A percentile compares a stretch with the other conserved stretches of the same genome.
phyloP scores from a whole-genome alignment of 2,329 filamentous ascomycete species.

The Camptophora hylomeconis region DNA sequence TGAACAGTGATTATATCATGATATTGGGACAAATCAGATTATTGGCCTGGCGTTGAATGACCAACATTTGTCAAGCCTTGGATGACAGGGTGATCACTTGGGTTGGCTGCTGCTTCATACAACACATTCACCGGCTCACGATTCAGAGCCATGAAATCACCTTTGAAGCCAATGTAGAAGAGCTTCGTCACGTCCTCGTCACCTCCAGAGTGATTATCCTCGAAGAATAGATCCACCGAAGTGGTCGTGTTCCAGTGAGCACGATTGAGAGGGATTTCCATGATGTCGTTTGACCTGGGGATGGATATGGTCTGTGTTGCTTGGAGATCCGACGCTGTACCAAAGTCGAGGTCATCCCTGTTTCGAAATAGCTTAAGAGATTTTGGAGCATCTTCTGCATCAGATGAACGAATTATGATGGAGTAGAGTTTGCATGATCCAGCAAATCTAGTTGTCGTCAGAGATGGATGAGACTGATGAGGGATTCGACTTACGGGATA shows the following conservation, averaged over 20 bases:
- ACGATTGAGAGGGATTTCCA: constrained; percentile 80
- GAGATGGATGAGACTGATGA: constrained; percentile 1
- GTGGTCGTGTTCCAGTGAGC: constrained; percentile 80
- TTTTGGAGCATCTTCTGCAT: constrained; percentile 56
- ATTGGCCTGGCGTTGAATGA: constrained; percentile 30
- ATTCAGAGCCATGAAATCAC: constrained; percentile 80
- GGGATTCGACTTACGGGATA: constrained; percentile 54
- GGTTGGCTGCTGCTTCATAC: constrained; percentile 90
- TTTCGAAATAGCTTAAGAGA: constrained; percentile 85
- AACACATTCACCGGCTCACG: constrained; percentile 72
- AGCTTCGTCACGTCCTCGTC: constrained; percentile 70
- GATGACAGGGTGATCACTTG: constrained; percentile 58
- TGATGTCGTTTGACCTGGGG: constrained; percentile 46
- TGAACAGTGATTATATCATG: constrained; percentile 8
- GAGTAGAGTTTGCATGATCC: constrained; percentile 88
- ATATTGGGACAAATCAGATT: constrained; percentile 6
- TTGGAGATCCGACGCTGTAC: constrained; percentile 52
- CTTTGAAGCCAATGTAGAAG: constrained; percentile 81
- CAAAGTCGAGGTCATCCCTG: constrained; percentile 75
- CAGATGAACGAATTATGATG: constrained; percentile 70
- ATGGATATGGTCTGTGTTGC: constrained; percentile 68
- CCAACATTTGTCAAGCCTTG: constrained; percentile 28
- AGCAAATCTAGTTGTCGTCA: constrained; percentile 54
- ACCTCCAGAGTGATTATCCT: constrained; percentile 74
- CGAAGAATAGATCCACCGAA: constrained; percentile 71